These are phyloP conservation scores for Houttuynia cordata DNA, from an alignment of 164 flowering plant species.

Conservation along the genomic window DNA sequence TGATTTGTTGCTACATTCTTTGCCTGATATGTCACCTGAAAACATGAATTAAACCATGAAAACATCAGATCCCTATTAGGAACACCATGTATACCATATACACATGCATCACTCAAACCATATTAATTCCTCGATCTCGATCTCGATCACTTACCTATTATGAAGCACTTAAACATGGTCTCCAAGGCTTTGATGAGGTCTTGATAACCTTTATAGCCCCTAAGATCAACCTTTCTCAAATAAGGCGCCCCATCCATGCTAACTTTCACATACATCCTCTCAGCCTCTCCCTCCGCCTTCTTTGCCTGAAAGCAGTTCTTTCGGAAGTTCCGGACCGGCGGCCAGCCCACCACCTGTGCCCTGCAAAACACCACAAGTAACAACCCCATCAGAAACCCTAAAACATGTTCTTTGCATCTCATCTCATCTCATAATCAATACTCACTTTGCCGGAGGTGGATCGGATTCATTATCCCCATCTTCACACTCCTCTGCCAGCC, in stretches of 20 bases:
- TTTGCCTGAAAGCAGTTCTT: constrained; percentile 41
- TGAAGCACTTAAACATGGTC: constrained; percentile 60
- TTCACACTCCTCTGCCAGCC: constrained; percentile 15
- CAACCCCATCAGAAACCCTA: neutral
- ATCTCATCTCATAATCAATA: neutral
- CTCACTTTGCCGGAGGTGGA: constrained; percentile 18
- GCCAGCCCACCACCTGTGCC: constrained; percentile 80
- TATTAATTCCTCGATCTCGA: too few species aligned
- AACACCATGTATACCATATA: too few species aligned
- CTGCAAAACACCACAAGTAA: constrained; percentile 16
- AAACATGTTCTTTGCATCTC: neutral
- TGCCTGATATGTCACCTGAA: constrained; percentile 44
- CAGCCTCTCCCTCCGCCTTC: constrained; percentile 33
- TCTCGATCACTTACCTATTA: constrained; percentile 45
- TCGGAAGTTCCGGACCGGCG: constrained; percentile 59
- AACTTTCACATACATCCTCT: constrained; percentile 59
- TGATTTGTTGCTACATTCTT: constrained; percentile 65
- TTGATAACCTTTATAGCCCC: constrained; percentile 40
- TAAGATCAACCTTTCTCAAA: constrained; percentile 70
- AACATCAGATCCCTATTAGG: neutral
- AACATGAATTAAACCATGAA: neutral
- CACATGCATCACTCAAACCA: neutral
- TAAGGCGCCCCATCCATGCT: constrained; percentile 95
- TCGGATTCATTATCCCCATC: constrained; percentile 5
- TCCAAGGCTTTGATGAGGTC: constrained; percentile 59